A percentile compares a stretch with the other conserved stretches of the same genome.
These are phyloP conservation scores for Thermothielavioides terrestris DNA, from an alignment of 495 filamentous ascomycete genomes.

Conservation along the genomic window DNA sequence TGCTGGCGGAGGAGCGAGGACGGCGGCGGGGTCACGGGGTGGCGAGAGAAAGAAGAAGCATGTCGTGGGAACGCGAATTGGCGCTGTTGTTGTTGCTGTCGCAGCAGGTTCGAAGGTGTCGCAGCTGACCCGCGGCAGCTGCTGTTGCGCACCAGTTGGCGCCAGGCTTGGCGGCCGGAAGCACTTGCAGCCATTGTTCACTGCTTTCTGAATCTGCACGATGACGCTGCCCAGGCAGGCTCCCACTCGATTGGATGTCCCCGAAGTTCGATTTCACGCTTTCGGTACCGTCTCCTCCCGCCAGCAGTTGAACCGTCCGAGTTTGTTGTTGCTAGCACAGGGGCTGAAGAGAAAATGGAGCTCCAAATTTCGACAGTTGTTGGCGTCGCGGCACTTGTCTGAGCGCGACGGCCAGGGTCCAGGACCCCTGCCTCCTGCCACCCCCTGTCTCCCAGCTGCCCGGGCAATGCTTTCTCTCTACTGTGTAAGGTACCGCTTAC, in stretches of 20 bases:
- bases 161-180: slow-evolving; percentile 25
- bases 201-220: slow-evolving; percentile 8
- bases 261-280: background rate
- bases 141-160: slow-evolving; percentile 23
- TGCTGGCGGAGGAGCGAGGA: slow-evolving; percentile 4
- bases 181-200: slow-evolving; percentile 23
- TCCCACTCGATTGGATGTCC: background rate
- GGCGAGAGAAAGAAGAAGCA: slow-evolving; percentile 1
- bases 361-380: slow-evolving; percentile 13
- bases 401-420: no score
- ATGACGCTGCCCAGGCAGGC: slow-evolving; percentile 12
- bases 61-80: background rate
- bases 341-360: slow-evolving; percentile 1
- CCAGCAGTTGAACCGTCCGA: background rate
- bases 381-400: slow-evolving; percentile 12
- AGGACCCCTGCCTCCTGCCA: no score
- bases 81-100: background rate
- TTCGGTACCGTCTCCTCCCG: background rate
- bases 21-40: background rate
- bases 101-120: background rate
- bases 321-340: background rate
- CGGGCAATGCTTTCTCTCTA: no score
- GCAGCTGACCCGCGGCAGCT: background rate
- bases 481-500: no score
- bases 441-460: no score